phyloP scores from a whole-genome alignment of 208 protist genomes.

The Acanthamoeba polyphaga region DNA sequence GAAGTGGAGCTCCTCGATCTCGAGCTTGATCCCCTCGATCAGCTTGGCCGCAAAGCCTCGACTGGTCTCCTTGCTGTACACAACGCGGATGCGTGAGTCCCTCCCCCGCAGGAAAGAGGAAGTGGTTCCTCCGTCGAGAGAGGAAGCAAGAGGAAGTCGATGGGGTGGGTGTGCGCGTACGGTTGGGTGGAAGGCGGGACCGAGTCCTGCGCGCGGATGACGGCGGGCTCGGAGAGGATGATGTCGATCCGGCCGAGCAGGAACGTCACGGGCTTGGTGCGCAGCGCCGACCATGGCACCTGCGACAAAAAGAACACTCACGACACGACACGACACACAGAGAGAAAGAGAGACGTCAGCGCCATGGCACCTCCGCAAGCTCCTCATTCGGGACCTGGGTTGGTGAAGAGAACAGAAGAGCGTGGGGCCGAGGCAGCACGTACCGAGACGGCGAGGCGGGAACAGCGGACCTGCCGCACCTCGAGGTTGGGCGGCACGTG shows the following conservation, averaged over 20 bases:
- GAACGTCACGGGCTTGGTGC: constrained; percentile 31
- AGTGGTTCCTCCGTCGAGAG: no score
- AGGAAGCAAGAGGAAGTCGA: no score
- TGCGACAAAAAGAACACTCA: no score
- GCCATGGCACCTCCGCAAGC: neutral
- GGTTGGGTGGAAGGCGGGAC: neutral
- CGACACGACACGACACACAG: no score
- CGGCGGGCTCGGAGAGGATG: neutral
- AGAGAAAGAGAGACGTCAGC: no score
- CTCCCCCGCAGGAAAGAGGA: no score
- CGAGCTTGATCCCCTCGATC: constrained; percentile 35
- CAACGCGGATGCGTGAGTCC: no score
- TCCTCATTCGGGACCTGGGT: neutral
- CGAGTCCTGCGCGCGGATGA: neutral
- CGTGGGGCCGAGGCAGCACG: neutral
- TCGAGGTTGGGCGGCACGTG: constrained; percentile 56
- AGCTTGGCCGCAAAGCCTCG: constrained; percentile 21
- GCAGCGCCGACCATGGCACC: constrained; percentile 22
- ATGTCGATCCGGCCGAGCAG: constrained; percentile 37
- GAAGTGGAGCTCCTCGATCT: constrained; percentile 61
- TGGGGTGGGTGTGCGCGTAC: neutral
- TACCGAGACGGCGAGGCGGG: constrained; percentile 8
- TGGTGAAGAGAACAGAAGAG: neutral
- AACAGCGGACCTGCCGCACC: constrained; percentile 39
- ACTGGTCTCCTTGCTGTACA: neutral